phyloP scores from a whole-genome alignment of 306 rosid species.

The Quercus cerris region DNA sequence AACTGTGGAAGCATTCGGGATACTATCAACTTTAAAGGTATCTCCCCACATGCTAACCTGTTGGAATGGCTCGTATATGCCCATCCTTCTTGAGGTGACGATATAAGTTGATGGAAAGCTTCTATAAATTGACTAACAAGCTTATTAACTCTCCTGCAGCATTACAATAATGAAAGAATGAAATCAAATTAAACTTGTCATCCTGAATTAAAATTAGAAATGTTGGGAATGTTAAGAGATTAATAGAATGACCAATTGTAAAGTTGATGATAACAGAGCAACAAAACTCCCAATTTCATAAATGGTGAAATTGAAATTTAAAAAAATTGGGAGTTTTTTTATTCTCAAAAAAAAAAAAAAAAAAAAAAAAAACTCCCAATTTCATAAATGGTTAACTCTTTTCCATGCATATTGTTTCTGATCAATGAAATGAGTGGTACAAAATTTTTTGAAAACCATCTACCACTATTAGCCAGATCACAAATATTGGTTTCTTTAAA shows the following conservation, averaged over 20 bases:
- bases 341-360: too few relatives aligned
- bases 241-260: not conserved
- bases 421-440: too few relatives aligned
- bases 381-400: not conserved
- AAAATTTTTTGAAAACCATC: too few relatives aligned
- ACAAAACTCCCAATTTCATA: not conserved
- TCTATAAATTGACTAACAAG: slow-evolving; percentile 20
- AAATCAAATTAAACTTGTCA: not conserved
- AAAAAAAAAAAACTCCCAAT: not conserved
- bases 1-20: slow-evolving; percentile 46
- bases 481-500: too few relatives aligned
- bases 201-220: not conserved
- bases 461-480: too few relatives aligned
- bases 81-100: slow-evolving; percentile 54
- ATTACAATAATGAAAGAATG: not conserved
- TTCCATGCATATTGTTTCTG: too few relatives aligned
- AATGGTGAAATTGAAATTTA: not conserved
- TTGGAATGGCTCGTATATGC: slow-evolving; percentile 74
- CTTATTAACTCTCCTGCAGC: not conserved
- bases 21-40: slow-evolving; percentile 44
- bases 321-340: too few relatives aligned
- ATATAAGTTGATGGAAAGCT: slow-evolving; percentile 61
- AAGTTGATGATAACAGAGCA: not conserved
- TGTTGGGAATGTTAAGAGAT: not conserved
- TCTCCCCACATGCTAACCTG: slow-evolving; percentile 76